Conservation (phyloP, 163 green algal species). For the Volvox carteri region DNA sequence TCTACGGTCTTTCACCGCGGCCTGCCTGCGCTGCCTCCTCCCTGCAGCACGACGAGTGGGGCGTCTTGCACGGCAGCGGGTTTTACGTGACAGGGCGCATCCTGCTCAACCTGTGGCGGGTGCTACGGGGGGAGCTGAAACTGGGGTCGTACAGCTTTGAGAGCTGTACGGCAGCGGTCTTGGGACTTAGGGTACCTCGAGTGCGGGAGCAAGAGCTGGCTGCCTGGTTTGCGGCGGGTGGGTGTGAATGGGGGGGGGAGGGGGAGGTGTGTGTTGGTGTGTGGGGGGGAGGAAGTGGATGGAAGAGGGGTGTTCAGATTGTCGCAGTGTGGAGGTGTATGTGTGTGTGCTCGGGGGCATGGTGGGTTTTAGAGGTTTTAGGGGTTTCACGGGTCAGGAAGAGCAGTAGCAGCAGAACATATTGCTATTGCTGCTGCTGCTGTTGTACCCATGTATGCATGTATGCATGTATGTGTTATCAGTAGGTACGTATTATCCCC, state of each 20-base stretch:
- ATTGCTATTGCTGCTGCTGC: no score
- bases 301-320: no score
- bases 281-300: neutral
- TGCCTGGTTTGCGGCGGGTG: slow-evolving; percentile 73
- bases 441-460: no score
- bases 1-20: no score
- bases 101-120: slow-evolving; percentile 95
- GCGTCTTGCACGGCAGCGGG: slow-evolving; percentile 77
- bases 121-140: slow-evolving; percentile 95
- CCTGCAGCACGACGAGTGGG: slow-evolving; percentile 84
- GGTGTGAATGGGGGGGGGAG: neutral
- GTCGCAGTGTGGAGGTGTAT: neutral
- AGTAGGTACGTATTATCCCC: neutral
- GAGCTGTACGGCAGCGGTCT: slow-evolving; percentile 84
- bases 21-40: no score
- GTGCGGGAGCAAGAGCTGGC: slow-evolving; percentile 77
- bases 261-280: neutral
- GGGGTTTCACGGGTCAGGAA: no score
- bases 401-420: no score
- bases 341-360: neutral
- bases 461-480: neutral
- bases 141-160: slow-evolving; percentile 94
- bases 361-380: no score
- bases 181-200: slow-evolving; percentile 85
- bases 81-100: slow-evolving; percentile 88